Conservation (phyloP, 345 rosid genomes). For the Eucalyptus melliodora region DNA sequence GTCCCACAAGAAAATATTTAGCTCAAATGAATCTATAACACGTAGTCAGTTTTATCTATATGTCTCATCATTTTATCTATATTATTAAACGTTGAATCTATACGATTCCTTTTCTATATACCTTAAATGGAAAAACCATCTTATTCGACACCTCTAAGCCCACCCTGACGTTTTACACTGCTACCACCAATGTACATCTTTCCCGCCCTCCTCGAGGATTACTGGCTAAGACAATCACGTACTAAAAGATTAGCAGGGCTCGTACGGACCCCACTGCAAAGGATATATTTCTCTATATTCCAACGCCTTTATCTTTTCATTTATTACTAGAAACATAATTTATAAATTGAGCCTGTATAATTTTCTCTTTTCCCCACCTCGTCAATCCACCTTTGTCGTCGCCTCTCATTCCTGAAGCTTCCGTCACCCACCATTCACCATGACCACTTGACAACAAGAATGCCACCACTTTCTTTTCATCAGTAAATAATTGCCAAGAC, state of each 20-base stretch:
- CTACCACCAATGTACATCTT: not conserved
- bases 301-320: not conserved
- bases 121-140: not conserved
- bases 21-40: not conserved
- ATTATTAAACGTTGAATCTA: fast-evolving
- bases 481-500: not conserved
- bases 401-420: not conserved
- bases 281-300: not conserved
- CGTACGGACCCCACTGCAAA: not conserved
- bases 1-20: not conserved
- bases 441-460: not conserved
- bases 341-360: not conserved
- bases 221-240: not conserved
- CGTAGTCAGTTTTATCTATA: not conserved
- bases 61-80: not conserved
- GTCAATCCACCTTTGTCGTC: not conserved
- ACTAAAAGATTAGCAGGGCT: not conserved
- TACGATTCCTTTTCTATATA: not conserved
- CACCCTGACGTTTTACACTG: fast-evolving
- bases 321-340: not conserved
- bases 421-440: not conserved
- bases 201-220: not conserved
- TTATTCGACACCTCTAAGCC: not conserved
- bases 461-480: not conserved
- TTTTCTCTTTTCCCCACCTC: not conserved